Evolutionary conservation across 2,329 filamentous ascomycete genomes (phyloP).

Genomic region (Colletotrichum sp.): DNA sequence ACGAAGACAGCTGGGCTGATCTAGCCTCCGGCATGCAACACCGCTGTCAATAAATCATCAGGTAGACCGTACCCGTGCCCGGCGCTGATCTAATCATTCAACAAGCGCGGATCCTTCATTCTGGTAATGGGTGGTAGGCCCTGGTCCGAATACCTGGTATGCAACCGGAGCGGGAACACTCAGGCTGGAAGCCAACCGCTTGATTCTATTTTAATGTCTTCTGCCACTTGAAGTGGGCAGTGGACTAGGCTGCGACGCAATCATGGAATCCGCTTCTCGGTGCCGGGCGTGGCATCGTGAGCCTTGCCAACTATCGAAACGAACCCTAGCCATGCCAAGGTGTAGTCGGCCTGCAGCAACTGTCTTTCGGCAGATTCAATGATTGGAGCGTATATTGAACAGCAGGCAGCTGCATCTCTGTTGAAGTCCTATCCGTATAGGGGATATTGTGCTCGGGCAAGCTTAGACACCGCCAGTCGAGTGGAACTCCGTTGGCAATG

Average conservation of each 20-base stretch:
- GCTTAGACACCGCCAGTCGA: not conserved
- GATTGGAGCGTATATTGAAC: not conserved
- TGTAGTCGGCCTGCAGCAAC: not conserved
- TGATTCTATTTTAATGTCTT: conserved; percentile 10
- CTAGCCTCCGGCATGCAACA: not conserved
- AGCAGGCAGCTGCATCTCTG: not conserved
- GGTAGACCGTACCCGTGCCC: not conserved
- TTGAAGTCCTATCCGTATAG: not conserved
- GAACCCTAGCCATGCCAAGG: not conserved
- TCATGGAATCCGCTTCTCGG: not conserved
- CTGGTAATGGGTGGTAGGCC: not conserved
- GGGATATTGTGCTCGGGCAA: not conserved
- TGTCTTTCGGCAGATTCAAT: not conserved
- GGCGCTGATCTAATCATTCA: not conserved
- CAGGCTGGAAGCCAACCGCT: not conserved
- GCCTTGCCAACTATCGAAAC: not conserved
- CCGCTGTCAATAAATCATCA: not conserved
- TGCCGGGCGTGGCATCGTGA: not conserved
- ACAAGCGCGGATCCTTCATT: not conserved
- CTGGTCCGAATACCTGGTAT: not conserved
- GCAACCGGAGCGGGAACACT: not conserved
- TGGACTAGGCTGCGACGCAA: not conserved
- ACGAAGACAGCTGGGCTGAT: not conserved
- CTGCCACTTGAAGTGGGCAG: not conserved
- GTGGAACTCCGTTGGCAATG: conserved; percentile 7